phyloP scores from a whole-genome alignment of 2,329 filamentous ascomycete species.

The Knufia fluminis region DNA sequence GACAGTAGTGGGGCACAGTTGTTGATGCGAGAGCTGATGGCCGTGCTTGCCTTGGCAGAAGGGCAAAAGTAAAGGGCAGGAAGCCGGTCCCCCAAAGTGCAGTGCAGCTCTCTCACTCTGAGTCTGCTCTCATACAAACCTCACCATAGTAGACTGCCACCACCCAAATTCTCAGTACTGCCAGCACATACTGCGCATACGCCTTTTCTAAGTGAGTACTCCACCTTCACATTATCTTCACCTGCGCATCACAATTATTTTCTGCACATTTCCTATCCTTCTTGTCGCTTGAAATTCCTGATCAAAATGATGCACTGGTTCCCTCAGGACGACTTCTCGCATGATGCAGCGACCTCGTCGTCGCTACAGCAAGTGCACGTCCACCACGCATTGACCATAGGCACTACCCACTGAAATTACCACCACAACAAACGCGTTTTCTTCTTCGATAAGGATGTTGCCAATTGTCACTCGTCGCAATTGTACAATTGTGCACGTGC shows the following conservation, averaged over 20 bases:
- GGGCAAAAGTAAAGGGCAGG: conserved; percentile 4
- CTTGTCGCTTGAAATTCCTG: conserved; percentile 18
- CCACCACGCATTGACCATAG: conserved; percentile 9
- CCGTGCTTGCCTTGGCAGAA: conserved; percentile 8
- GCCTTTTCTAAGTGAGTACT: conserved; percentile 8
- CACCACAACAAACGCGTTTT: conserved; percentile 19
- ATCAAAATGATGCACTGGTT: conserved; percentile 19
- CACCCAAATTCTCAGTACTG: conserved; percentile 17
- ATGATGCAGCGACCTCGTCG: conserved; percentile 17
- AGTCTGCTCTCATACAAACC: conserved; percentile 9
- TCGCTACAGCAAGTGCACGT: conserved; percentile 19
- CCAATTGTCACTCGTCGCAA: neutral
- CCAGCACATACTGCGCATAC: conserved; percentile 9
- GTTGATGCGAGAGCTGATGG: conserved; percentile 10
- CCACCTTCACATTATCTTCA: conserved; percentile 12
- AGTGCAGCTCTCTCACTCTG: conserved; percentile 10
- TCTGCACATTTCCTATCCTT: conserved; percentile 10
- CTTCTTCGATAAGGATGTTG: neutral
- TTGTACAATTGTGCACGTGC: neutral
- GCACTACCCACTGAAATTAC: conserved; percentile 31
- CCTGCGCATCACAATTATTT: conserved; percentile 15
- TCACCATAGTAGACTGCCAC: conserved; percentile 8
- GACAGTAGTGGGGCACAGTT: neutral
- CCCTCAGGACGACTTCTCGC: conserved; percentile 14
- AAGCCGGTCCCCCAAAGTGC: conserved; percentile 5